Evolutionary conservation across 2,329 filamentous ascomycete species (phyloP), one percentile per base, ranked within the genome.

Genomic region (Ploettnerulaceae sp.): DNA sequence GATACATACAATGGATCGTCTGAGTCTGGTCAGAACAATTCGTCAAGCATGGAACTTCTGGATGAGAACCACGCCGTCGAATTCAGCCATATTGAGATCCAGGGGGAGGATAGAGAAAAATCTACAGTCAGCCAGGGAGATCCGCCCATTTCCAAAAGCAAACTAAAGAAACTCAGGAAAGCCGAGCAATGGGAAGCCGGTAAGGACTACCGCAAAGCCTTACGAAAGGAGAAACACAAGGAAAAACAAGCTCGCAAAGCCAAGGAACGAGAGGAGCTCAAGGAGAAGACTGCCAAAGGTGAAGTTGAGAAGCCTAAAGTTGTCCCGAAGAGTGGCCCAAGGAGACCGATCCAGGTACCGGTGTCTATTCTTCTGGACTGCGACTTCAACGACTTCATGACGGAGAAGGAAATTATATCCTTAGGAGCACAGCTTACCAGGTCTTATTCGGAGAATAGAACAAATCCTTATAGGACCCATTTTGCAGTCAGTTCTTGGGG

Each of bases 331-430:
- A 12, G 11, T 21, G 33, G 36, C 7, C 47, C 37, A 15, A 38
- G 25, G 24, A 55, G 59, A 38, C 59, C 67, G 33, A 69, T 73
- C 38, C 77, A 81, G 46, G 75, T 94, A 0, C 89, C 90, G 1
- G 70, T 97, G 17, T 79, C 87, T 0, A 71, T 98, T 55, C 74
- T 98, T 49, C 71, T 98, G 53, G 93, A 98, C 69, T 97, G 91
- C 68, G 82, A 86, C 56, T 98, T 94, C 64, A 90, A 98, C 65
- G 73, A 86, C 32, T 77, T 90, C 61, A 98, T 98, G 93, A 75
- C 75, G 40, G 86, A 91, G 28, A 84, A 86, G 57, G 93, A 98
- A 68, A 73, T 86, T 22, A 82, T 90, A 45, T 95, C 89, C 4
- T 75, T 98, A 9, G 79, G 80, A 1, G 79, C 82, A 47, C 93